Evolutionary conservation across 805 yeast species (phyloP).

Genomic region (Saturnispora ahearnii): DNA sequence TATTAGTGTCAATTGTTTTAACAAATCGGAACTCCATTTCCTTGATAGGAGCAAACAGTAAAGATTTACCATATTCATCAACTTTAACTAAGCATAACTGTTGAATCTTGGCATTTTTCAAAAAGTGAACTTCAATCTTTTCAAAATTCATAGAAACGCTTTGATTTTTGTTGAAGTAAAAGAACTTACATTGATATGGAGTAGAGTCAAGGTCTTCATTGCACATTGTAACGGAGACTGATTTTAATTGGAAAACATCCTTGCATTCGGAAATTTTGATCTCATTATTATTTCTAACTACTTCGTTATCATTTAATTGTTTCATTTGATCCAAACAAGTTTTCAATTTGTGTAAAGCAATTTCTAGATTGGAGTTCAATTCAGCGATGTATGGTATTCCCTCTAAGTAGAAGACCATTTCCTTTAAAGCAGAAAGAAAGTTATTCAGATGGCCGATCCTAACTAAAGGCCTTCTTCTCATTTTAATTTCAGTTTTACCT

Average conservation of each 20-base stretch:
- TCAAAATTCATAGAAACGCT: conserved; percentile 18
- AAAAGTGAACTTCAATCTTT: conserved; percentile 15
- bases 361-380: conserved; percentile 20
- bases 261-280: conserved; percentile 19
- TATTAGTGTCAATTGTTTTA: conserved; percentile 12
- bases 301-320: conserved; percentile 19
- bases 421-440: conserved; percentile 17
- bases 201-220: background rate
- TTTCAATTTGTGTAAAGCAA: conserved; percentile 16
- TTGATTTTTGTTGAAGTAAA: conserved; percentile 20
- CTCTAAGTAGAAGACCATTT: conserved; percentile 14
- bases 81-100: conserved; percentile 24
- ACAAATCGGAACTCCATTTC: conserved; percentile 21
- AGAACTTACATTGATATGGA: conserved; percentile 17
- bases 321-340: conserved; percentile 16
- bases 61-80: conserved; percentile 23
- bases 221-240: conserved; percentile 17
- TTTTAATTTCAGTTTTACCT: conserved; percentile 20
- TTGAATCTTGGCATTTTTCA: conserved; percentile 7
- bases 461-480: conserved; percentile 26
- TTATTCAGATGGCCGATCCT: conserved; percentile 22
- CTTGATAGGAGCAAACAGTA: conserved; percentile 29
- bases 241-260: conserved; percentile 17
- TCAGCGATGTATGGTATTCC: conserved; percentile 17
- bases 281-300: conserved; percentile 11